These are phyloP conservation scores for Pseudozyma pruni DNA, from an alignment of 1,284 basidiomycete species.

Conservation along the genomic window DNA sequence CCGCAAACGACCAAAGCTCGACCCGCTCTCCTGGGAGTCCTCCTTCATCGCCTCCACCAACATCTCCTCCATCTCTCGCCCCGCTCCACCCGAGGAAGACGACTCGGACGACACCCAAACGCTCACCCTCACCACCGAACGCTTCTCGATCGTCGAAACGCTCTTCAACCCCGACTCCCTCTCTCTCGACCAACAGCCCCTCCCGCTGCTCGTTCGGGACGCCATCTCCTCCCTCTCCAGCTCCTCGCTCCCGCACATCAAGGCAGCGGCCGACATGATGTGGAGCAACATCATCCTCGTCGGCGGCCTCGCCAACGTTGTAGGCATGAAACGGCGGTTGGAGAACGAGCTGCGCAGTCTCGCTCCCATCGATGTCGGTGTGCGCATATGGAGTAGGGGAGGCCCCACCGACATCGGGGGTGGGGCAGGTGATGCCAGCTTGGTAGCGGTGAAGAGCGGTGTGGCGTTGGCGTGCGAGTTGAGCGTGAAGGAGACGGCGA, in stretches of 20 bases:
- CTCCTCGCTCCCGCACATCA: slow-evolving; percentile 72
- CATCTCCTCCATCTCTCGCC: not conserved
- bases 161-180: slow-evolving; percentile 72
- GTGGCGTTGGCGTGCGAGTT: slow-evolving; percentile 17
- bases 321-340: slow-evolving; percentile 81
- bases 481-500: not conserved
- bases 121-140: slow-evolving; percentile 85
- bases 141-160: slow-evolving; percentile 87
- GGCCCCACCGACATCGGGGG: no score
- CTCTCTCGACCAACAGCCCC: slow-evolving; percentile 84
- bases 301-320: slow-evolving; percentile 82
- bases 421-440: slow-evolving; percentile 6
- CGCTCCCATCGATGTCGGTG: slow-evolving; percentile 42
- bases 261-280: slow-evolving; percentile 83
- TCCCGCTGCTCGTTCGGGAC: slow-evolving; percentile 79
- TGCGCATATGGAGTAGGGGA: slow-evolving; percentile 27
- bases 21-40: slow-evolving; percentile 27
- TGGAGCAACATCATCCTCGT: slow-evolving; percentile 91
- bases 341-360: slow-evolving; percentile 40
- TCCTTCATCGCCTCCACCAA: slow-evolving; percentile 38
- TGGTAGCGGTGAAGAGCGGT: slow-evolving; percentile 5
- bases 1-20: not conserved
- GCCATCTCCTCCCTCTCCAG: slow-evolving; percentile 72
- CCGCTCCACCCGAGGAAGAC: slow-evolving; percentile 8
- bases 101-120: slow-evolving; percentile 78